phyloP scores from a whole-genome alignment of 2,329 filamentous ascomycete species.

The Colletotrichum melonis region DNA sequence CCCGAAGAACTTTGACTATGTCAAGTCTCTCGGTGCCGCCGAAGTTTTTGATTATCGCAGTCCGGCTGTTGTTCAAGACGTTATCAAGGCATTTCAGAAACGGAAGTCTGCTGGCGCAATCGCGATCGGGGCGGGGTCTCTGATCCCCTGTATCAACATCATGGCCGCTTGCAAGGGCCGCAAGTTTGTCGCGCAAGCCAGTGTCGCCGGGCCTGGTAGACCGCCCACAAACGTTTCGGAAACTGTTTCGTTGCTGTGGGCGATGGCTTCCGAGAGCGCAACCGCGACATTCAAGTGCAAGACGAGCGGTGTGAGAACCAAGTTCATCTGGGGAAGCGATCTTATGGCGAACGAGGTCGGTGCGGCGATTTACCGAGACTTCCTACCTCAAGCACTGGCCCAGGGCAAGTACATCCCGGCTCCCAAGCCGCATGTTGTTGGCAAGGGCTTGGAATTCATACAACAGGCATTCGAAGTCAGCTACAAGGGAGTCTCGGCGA shows the following conservation, averaged over 20 bases:
- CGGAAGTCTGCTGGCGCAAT: slow-evolving; percentile 35
- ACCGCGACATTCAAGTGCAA: slow-evolving; percentile 37
- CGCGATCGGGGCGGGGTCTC: slow-evolving; percentile 21
- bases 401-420: slow-evolving; percentile 38
- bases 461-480: slow-evolving; percentile 39
- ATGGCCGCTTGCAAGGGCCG: slow-evolving; percentile 1
- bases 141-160: slow-evolving; percentile 4
- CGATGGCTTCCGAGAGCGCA: not conserved
- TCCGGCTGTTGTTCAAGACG: slow-evolving; percentile 43
- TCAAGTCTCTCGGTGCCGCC: slow-evolving; percentile 55
- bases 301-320: slow-evolving; percentile 45
- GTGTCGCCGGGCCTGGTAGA: not conserved
- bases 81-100: slow-evolving; percentile 45
- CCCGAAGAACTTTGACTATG: slow-evolving; percentile 54
- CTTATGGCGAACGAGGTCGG: slow-evolving; percentile 39
- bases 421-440: slow-evolving; percentile 39
- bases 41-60: slow-evolving; percentile 58
- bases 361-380: slow-evolving; percentile 40
- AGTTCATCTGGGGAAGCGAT: slow-evolving; percentile 44
- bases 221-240: not conserved
- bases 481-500: slow-evolving; percentile 41
- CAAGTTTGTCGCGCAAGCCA: slow-evolving; percentile 25
- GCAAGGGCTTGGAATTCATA: slow-evolving; percentile 40
- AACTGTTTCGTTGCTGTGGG: not conserved
- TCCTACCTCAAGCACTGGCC: slow-evolving; percentile 39